Evolutionary conservation across 2,329 filamentous ascomycete species (phyloP).

Genomic region (Dactylonectria estremocensis): DNA sequence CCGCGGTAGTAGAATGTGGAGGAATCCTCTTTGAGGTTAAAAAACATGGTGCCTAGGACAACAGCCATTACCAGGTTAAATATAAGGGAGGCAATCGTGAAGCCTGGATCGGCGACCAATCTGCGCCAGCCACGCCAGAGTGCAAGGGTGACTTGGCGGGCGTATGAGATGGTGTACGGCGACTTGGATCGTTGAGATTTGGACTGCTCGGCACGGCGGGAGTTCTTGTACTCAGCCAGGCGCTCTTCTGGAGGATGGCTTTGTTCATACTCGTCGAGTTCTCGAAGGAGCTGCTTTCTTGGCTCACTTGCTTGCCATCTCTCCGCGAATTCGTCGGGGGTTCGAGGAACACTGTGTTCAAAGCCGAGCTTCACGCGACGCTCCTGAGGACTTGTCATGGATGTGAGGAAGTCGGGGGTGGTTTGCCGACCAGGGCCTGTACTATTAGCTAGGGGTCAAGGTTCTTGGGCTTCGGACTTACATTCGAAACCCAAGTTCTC

Average conservation of each 20-base stretch:
- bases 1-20: conserved; percentile 63
- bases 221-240: conserved; percentile 40
- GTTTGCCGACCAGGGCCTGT: conserved; percentile 46
- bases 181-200: conserved; percentile 60
- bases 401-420: conserved; percentile 51
- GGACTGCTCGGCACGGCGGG: conserved; percentile 44
- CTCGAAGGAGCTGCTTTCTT: conserved; percentile 47
- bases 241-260: conserved; percentile 41
- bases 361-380: conserved; percentile 52
- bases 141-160: conserved; percentile 61
- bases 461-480: conserved; percentile 7
- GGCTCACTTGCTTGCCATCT: conserved; percentile 50
- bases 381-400: conserved; percentile 60
- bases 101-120: conserved; percentile 57
- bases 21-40: conserved; percentile 59
- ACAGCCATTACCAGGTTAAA: conserved; percentile 65
- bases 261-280: conserved; percentile 49
- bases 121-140: conserved; percentile 58
- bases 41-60: conserved; percentile 69
- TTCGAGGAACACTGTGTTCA: conserved; percentile 53
- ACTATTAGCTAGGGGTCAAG: too few relatives aligned
- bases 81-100: conserved; percentile 57
- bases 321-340: conserved; percentile 55
- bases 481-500: conserved; percentile 55
- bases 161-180: conserved; percentile 63